Base-by-base conservation (phyloP, 2,329 filamentous ascomycete genomes). In the Penicillium sp. region DNA sequence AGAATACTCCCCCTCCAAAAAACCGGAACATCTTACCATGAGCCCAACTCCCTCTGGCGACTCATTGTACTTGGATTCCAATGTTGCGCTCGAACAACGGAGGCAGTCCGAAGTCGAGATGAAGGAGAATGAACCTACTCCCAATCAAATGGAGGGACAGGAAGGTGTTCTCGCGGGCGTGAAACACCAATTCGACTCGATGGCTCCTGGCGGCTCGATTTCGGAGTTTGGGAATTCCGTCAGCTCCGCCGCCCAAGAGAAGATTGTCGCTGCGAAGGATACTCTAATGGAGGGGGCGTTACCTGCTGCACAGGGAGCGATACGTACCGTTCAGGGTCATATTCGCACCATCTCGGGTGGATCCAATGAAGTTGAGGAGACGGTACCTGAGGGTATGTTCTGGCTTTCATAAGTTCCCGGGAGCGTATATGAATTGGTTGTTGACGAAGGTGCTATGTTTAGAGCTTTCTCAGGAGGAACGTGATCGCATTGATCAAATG, bases 401-500 rank as follows among this genome's bases (percentile, higher is more conserved):
- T 5, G 18, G 8, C 2, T 37, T 15, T 1, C 10, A 31, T 27
- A 7, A 35, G 21, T 18, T 27, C 7, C 16, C 25, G 4, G 7
- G 6, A 18, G 9, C 9, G 13, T 1, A 10, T 15, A 13, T n/a
- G 29, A 21, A n/a, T 27, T 13, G 25, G 6, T 18, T 35, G n/a
- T 39, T 50, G 25, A 46, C 13, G 13, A 15, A 8, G 12, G 3
- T 34, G 10, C 37, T 34, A 1, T 42, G 13, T 25, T 21, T 51
- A 54, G 59, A 40, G 32, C 3, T 35, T n/a, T 37, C 46, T 6
- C 46, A 56, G 5, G 55, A 66, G 6, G 68, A 70, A 16, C 51
- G 54, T 23, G 53, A 64, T 12, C 29, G 46, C 9, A 69, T 72
- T 21, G 65, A 72, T 40, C 52, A 60, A 3, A 57, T 72, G 62